Percentiles rank a stretch among this genome's conserved stretches.
These are phyloP conservation scores for Sphaerulina musiva DNA, from an alignment of 2,329 filamentous ascomycete genomes.

Conservation along the genomic window DNA sequence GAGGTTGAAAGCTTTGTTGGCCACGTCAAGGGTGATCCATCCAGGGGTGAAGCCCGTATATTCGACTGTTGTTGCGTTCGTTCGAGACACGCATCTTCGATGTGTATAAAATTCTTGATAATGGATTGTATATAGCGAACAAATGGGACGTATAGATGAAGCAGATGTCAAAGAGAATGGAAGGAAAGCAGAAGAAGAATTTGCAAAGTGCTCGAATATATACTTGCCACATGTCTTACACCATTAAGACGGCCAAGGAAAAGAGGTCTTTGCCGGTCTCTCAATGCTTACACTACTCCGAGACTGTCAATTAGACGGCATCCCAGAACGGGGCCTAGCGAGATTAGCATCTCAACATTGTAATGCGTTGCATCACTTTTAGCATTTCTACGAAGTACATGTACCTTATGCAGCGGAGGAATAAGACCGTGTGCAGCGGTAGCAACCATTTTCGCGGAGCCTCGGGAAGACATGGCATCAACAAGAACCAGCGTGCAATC, in stretches of 20 bases:
- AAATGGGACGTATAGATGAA: neutral
- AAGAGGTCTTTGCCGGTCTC: too few species aligned
- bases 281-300: too few species aligned
- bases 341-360: too few species aligned
- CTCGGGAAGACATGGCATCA: neutral
- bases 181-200: neutral
- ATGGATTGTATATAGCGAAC: neutral
- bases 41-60: neutral
- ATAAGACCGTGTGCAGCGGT: too few species aligned
- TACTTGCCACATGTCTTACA: neutral
- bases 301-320: too few species aligned
- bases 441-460: too few species aligned
- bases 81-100: neutral
- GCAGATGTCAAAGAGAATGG: neutral
- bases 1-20: neutral
- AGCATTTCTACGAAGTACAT: too few species aligned
- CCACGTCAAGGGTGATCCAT: neutral
- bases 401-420: too few species aligned
- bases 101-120: neutral
- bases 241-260: neutral
- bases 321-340: too few species aligned
- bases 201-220: neutral
- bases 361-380: too few species aligned
- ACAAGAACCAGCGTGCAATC: neutral
- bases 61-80: neutral